Percentiles rank a stretch among this genome's conserved stretches.
Conservation (phyloP, 148 eudicot genomes). For the Vaccinium macrocarpon region DNA sequence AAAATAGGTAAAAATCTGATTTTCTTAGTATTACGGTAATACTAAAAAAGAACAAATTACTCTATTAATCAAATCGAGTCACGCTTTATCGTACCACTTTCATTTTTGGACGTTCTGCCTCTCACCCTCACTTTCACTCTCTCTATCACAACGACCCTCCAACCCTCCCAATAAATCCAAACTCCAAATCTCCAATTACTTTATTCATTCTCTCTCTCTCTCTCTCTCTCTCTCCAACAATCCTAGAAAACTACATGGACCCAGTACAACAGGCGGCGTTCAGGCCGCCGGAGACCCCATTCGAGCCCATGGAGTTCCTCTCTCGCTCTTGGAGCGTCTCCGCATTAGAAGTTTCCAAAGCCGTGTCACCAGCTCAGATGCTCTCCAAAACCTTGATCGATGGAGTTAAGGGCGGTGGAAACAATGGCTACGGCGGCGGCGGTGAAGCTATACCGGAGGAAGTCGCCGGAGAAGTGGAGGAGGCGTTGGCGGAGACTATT, state of each 20-base stretch:
- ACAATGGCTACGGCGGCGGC: background rate
- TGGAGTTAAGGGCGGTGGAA: background rate
- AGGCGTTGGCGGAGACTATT: conserved; percentile 17
- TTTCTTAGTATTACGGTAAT: background rate
- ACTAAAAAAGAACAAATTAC: too few species aligned
- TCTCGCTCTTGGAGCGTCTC: conserved; percentile 94
- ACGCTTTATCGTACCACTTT: background rate
- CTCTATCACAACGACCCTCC: background rate
- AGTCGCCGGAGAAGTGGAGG: conserved; percentile 41
- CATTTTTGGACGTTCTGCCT: background rate
- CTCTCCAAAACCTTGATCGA: conserved; percentile 23
- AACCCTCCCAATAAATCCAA: background rate
- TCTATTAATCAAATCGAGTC: background rate
- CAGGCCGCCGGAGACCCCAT: conserved; percentile 80
- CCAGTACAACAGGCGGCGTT: conserved; percentile 23
- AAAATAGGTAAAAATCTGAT: background rate
- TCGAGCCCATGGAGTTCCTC: conserved; percentile 87
- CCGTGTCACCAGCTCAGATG: conserved; percentile 44
- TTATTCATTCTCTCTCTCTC: background rate
- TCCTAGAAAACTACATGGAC: conserved; percentile 17
- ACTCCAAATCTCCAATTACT: background rate
- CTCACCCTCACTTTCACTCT: background rate
- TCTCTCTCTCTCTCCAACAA: background rate
- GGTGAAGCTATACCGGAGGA: conserved; percentile 48
- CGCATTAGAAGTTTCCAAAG: conserved; percentile 67